Evolutionary conservation across 148 eudicot species (phyloP).

Genomic region (Agrostemma githago): DNA sequence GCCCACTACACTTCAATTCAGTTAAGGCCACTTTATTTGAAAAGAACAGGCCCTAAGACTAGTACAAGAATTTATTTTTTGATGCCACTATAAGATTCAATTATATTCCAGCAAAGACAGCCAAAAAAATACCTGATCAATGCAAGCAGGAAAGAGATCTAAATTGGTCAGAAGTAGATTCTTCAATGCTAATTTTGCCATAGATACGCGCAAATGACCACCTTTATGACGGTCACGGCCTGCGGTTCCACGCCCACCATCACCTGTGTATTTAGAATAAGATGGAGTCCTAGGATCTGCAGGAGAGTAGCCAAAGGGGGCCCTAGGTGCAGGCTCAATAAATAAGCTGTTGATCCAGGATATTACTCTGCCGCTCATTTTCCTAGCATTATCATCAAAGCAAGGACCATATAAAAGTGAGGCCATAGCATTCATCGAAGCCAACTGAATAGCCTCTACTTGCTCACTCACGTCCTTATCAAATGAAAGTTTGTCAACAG

Average conservation of each 20-base stretch:
- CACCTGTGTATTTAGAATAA: conserved; percentile 72
- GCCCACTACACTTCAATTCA: too few species aligned
- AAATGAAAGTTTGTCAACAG: conserved; percentile 86
- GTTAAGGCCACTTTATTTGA: too few species aligned
- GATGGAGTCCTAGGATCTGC: conserved; percentile 99
- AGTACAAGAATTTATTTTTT: neutral
- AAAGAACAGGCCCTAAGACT: too few species aligned
- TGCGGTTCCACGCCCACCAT: conserved; percentile 71
- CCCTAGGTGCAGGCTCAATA: conserved; percentile 97
- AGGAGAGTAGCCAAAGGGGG: conserved; percentile 95
- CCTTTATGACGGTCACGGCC: conserved; percentile 94
- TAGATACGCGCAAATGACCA: conserved; percentile 82
- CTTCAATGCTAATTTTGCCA: conserved; percentile 91
- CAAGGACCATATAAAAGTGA: conserved; percentile 95
- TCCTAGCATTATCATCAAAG: conserved; percentile 97
- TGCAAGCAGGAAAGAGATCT: conserved; percentile 97
- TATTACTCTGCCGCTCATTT: conserved; percentile 96
- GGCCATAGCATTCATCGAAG: conserved; percentile 97
- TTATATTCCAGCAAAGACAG: neutral
- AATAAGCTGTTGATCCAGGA: conserved; percentile 95
- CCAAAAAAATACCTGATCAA: conserved; percentile 72
- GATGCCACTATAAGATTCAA: neutral
- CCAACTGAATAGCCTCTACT: conserved; percentile 98
- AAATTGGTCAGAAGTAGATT: conserved; percentile 92
- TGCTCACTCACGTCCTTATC: conserved; percentile 93